Percentiles rank a stretch among this genome's conserved stretches.
These are phyloP conservation scores for Quercus phellos DNA, from an alignment of 331 rosid genomes.

Conservation along the genomic window DNA sequence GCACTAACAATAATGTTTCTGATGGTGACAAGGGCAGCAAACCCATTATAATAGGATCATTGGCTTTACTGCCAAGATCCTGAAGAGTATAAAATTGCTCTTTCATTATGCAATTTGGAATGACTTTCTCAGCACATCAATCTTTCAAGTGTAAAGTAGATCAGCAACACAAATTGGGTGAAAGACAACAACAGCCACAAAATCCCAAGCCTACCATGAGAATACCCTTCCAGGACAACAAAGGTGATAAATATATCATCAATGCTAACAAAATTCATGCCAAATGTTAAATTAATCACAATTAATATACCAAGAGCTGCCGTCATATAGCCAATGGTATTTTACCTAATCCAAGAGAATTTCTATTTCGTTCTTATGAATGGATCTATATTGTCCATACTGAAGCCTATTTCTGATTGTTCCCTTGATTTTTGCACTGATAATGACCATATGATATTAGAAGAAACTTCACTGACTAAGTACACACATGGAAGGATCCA, in stretches of 20 bases:
- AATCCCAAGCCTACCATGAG: neutral
- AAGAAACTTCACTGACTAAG: neutral
- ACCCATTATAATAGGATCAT: neutral
- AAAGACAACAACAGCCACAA: neutral
- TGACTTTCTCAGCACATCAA: neutral
- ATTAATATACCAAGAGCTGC: neutral
- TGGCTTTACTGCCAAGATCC: neutral
- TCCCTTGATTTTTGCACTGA: neutral
- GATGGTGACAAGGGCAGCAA: neutral
- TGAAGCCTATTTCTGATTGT: neutral
- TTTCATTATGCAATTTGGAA: neutral
- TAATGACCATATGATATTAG: neutral
- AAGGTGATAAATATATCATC: no score
- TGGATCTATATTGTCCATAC: neutral
- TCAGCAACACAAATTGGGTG: neutral
- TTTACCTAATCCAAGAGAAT: neutral
- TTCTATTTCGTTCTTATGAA: neutral
- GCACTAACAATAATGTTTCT: neutral
- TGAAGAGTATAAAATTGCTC: neutral
- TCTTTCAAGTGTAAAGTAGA: neutral
- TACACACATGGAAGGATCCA: conserved; percentile 6
- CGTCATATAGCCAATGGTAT: neutral
- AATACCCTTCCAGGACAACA: neutral
- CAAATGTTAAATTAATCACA: no score
- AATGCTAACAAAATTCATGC: no score